Conservation (phyloP, 75 land plant genomes). For the Cupressus sempervirens region DNA sequence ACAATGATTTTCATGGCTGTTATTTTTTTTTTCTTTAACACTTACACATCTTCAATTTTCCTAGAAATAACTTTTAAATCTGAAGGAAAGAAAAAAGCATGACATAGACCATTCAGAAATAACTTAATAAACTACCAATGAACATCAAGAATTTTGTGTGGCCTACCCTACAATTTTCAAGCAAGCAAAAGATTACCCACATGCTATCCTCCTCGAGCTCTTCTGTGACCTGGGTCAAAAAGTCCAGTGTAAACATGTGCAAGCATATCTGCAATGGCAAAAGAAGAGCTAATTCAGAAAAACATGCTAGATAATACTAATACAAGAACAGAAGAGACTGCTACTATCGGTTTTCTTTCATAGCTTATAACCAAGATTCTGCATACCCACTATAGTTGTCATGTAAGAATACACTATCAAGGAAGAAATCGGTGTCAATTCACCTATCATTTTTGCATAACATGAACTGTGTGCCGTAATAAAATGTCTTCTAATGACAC, state of each 20-base stretch:
- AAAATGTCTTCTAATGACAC: neutral
- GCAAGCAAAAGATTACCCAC: slow-evolving; percentile 44
- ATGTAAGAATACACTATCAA: neutral
- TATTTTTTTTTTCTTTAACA: neutral
- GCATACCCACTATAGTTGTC: neutral
- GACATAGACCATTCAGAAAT: neutral
- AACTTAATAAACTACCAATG: neutral
- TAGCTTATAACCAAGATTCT: neutral
- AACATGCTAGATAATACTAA: neutral
- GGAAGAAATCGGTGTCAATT: neutral
- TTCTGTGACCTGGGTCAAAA: slow-evolving; percentile 67
- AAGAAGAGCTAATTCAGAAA: neutral
- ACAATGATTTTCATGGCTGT: neutral
- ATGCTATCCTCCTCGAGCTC: slow-evolving; percentile 85
- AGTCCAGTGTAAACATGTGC: slow-evolving; percentile 90
- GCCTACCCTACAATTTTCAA: neutral
- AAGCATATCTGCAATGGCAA: slow-evolving; percentile 58
- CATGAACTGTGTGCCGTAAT: neutral
- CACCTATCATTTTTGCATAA: neutral
- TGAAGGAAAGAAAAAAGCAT: neutral
- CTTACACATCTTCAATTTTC: neutral
- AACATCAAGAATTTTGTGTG: neutral
- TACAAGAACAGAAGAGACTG: neutral
- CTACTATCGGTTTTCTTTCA: neutral
- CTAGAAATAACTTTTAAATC: neutral